A percentile compares a stretch with the other conserved stretches of the same genome.
Conservation (phyloP, 805 yeast genomes). For the Candida orba region DNA sequence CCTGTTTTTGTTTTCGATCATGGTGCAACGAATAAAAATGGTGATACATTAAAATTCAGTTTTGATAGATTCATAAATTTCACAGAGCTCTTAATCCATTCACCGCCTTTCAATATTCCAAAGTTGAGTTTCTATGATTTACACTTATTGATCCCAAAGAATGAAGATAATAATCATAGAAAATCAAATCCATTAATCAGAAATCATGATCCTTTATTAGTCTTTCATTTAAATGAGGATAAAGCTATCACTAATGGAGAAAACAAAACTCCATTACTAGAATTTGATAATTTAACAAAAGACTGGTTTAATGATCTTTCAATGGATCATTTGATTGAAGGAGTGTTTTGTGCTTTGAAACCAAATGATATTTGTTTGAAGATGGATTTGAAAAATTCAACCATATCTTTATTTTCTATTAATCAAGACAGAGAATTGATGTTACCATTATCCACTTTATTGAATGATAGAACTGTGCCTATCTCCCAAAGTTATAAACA, state of each 20-base stretch:
- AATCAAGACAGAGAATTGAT: conserved; percentile 9
- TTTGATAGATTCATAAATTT: not conserved
- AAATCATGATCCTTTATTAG: conserved; percentile 29
- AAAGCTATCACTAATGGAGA: conserved; percentile 4
- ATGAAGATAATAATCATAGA: not conserved
- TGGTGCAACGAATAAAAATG: not conserved
- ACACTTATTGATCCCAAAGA: conserved; percentile 2
- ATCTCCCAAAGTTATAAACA: conserved; percentile 16
- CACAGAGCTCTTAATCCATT: conserved; percentile 2
- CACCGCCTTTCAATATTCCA: conserved; percentile 7
- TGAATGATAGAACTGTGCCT: conserved; percentile 4
- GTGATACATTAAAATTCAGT: not conserved
- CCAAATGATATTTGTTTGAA: conserved; percentile 29
- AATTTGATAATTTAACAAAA: conserved; percentile 35
- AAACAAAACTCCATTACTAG: not conserved
- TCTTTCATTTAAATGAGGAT: conserved; percentile 26
- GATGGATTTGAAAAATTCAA: conserved; percentile 27
- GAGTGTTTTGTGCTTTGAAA: conserved; percentile 35
- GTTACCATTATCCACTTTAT: conserved; percentile 9
- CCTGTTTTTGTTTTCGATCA: conserved; percentile 3
- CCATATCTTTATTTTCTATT: conserved; percentile 25
- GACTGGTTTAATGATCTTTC: conserved; percentile 32
- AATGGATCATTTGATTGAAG: conserved; percentile 30
- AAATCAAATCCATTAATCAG: not conserved
- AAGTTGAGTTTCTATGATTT: conserved; percentile 2